phyloP scores from a whole-genome alignment of 2,329 filamentous ascomycete genomes.

The Diaporthe sp. region DNA sequence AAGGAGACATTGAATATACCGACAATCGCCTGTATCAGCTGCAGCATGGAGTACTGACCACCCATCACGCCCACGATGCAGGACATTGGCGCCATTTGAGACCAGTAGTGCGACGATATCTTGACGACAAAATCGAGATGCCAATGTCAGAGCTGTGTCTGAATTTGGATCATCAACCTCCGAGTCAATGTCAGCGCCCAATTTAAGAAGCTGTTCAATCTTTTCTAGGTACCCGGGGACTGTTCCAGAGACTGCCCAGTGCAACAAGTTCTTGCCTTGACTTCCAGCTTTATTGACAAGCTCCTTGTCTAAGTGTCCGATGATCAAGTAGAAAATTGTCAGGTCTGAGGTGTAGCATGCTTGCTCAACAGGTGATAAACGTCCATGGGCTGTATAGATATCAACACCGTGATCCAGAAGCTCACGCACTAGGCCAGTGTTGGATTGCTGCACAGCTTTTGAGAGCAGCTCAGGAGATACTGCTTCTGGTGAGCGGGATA shows the following conservation, averaged over 20 bases:
- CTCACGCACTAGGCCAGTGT: accelerated
- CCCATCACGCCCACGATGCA: not conserved
- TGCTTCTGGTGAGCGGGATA: not conserved
- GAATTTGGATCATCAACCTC: not conserved
- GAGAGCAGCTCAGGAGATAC: not conserved
- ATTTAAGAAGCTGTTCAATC: not conserved
- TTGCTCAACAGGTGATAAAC: not conserved
- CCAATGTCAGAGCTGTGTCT: not conserved
- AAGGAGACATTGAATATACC: not conserved
- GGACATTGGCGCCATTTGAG: not conserved
- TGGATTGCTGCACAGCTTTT: not conserved
- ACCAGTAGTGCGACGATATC: not conserved
- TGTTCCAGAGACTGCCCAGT: not conserved
- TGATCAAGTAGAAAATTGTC: not conserved
- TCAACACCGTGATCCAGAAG: not conserved
- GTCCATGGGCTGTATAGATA: not conserved
- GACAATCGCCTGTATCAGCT: not conserved
- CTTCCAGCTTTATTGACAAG: not conserved
- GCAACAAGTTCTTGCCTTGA: not conserved
- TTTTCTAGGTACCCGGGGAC: not conserved
- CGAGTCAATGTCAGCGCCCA: not conserved
- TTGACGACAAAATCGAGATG: not conserved
- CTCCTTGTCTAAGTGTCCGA: not conserved
- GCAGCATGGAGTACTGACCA: not conserved
- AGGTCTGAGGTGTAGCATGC: not conserved